A percentile compares a stretch with the other conserved stretches of the same genome.
These are phyloP conservation scores for Pseudogymnoascus sp. DNA, from an alignment of 2,329 filamentous ascomycete genomes.

Conservation along the genomic window DNA sequence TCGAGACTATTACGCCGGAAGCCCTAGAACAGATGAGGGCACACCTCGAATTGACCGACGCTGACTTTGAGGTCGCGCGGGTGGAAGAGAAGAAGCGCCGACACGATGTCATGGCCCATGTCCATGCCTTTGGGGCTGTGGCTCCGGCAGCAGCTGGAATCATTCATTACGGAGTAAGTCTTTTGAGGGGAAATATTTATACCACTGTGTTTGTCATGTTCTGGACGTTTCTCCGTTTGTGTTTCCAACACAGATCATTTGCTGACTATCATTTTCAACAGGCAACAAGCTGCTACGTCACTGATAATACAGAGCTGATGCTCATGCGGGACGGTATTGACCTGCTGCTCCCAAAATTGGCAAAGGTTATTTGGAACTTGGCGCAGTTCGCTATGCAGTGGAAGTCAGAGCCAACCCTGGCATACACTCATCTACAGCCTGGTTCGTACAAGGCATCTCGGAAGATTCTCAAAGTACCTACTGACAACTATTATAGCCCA, in stretches of 20 bases:
- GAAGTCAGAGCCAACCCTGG: conserved; percentile 64
- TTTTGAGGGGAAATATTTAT: conserved; percentile 34
- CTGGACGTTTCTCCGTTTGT: conserved; percentile 18
- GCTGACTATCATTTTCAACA: conserved; percentile 13
- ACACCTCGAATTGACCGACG: conserved; percentile 66
- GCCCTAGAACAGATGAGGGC: conserved; percentile 69
- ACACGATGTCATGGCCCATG: conserved; percentile 57
- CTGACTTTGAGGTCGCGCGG: conserved; percentile 64
- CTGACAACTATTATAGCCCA: conserved; percentile 32
- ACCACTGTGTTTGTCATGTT: conserved; percentile 29
- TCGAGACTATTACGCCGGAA: conserved; percentile 58
- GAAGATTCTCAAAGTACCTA: conserved; percentile 12
- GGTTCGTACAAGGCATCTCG: neutral
- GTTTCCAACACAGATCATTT: conserved; percentile 1
- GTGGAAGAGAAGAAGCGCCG: conserved; percentile 67
- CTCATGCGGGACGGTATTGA: conserved; percentile 67
- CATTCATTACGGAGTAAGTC: conserved; percentile 57
- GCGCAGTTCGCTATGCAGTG: conserved; percentile 61
- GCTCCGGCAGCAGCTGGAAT: conserved; percentile 73
- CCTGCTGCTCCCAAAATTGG: conserved; percentile 67
- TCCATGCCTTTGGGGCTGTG: conserved; percentile 64
- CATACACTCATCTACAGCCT: conserved; percentile 63
- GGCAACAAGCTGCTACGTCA: conserved; percentile 46
- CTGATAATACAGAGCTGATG: conserved; percentile 71
- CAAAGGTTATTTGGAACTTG: conserved; percentile 69